A percentile compares a stretch with the other conserved stretches of the same genome.
Evolutionary conservation across 2,329 filamentous ascomycete species (phyloP).

Genomic region (Aureobasidium leucospermi): DNA sequence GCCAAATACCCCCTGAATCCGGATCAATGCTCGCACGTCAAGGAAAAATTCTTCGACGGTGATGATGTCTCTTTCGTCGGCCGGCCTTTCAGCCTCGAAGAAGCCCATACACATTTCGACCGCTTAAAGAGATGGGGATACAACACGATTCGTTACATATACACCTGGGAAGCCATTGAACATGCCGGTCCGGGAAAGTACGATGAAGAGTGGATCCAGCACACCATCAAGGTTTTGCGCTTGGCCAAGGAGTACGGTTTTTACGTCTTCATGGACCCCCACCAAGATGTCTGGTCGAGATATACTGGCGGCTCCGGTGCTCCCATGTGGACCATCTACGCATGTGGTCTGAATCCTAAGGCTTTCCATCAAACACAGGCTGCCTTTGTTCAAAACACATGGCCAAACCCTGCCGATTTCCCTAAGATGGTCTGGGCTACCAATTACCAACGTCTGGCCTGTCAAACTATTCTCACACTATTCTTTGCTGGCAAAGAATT

Average conservation of each 20-base stretch:
- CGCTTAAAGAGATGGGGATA: constrained; percentile 84
- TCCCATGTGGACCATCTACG: constrained; percentile 96
- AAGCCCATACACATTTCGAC: constrained; percentile 80
- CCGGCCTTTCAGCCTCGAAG: constrained; percentile 73
- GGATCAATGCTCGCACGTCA: constrained; percentile 70
- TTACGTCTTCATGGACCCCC: constrained; percentile 96
- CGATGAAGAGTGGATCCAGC: constrained; percentile 86
- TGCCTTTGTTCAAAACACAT: constrained; percentile 91
- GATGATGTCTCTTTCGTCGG: constrained; percentile 85
- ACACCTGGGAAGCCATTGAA: constrained; percentile 99
- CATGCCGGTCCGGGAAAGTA: constrained; percentile 83
- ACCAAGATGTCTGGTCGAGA: constrained; percentile 97
- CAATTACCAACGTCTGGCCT: constrained; percentile 83
- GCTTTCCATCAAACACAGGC: constrained; percentile 82
- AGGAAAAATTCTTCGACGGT: constrained; percentile 80
- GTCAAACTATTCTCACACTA: constrained; percentile 85
- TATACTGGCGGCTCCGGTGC: constrained; percentile 92
- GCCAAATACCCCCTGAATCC: constrained; percentile 81
- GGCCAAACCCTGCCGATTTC: constrained; percentile 72
- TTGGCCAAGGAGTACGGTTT: constrained; percentile 86
- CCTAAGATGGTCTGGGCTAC: constrained; percentile 99
- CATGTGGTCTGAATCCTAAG: constrained; percentile 81
- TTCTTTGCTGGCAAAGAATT: constrained; percentile 90
- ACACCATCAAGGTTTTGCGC: constrained; percentile 78
- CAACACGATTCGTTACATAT: constrained; percentile 93